Base-by-base conservation (phyloP, 192 early-diverging fungal genomes). In the Podila minutissima region DNA sequence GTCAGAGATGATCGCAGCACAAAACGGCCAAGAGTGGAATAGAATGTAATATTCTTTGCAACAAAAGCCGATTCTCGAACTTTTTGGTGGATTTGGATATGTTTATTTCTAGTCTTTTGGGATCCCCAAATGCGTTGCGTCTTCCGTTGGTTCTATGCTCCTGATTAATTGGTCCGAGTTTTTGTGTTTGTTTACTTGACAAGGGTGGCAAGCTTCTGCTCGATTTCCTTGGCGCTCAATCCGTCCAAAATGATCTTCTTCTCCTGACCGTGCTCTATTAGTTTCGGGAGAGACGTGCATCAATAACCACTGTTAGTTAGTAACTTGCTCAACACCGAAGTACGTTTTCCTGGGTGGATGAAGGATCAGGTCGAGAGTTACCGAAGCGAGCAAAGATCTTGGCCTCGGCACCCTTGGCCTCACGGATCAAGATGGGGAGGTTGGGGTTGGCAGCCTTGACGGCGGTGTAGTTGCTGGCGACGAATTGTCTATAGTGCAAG, bases 331-430 rank as follows among this genome's bases (percentile, higher is more conserved):
- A 33, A 33, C 33, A 33, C 5, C 3, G 33, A 4, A 33, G 33
- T 33, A 33, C 41, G 29, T 6, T 22, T 13, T 62, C 26, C 19
- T 32, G 48, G 33, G 26, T 15, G 19, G 12, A n/a, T 11, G 5
- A 17, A 6, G 1, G 5, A n/a, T 20, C 17, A 17, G 50, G n/a
- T 53, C n/a, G 5, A n/a, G 19, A n/a, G 19, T 74, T 88, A 97
- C 96, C 94, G 74, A 94, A 98, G 60, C 96, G 93, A 70, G 94
- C 97, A 88, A 95, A 97, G 57, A 93, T 91, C 64, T 93, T 88
- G 17, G 97, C 93, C 83, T 97, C 92, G 53, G 95, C 89, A 37
- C 91, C 92, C 66, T 79, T 84, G 20, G 95, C 95, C 75, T 98
- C 97, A 69, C 97, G 93, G 46, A 98, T 91, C 20, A 98, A 89